Evolutionary conservation across 2,329 filamentous ascomycete genomes (phyloP).

Genomic region (Claviceps capensis): DNA sequence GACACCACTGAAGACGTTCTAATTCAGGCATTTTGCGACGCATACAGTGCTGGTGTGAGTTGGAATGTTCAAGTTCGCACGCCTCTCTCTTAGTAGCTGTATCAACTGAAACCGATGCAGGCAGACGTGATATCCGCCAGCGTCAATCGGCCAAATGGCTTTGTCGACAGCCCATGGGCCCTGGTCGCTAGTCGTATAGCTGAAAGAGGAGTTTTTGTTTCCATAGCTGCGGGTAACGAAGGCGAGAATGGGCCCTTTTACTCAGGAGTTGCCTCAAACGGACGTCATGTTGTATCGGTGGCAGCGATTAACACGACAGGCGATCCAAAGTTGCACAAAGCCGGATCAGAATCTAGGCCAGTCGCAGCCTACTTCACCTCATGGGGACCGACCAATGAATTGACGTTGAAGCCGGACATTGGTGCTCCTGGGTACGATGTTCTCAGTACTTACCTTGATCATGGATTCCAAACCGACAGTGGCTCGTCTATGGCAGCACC

Average conservation of each 20-base stretch:
- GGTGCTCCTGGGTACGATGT: constrained; percentile 35
- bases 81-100: background rate
- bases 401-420: constrained; percentile 36
- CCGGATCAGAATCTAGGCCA: constrained; percentile 13
- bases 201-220: constrained; percentile 31
- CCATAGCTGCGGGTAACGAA: constrained; percentile 37
- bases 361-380: constrained; percentile 33
- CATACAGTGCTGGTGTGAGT: constrained; percentile 19
- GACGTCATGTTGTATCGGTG: constrained; percentile 20
- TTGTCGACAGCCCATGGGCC: constrained; percentile 28
- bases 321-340: constrained; percentile 22
- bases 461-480: constrained; percentile 30
- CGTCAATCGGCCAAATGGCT: constrained; percentile 25
- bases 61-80: background rate
- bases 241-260: constrained; percentile 35
- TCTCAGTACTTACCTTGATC: constrained; percentile 32
- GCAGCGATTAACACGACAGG: constrained; percentile 28
- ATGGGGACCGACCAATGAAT: constrained; percentile 38
- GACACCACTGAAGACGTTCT: constrained; percentile 20
- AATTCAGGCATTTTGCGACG: constrained; percentile 24
- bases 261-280: constrained; percentile 19
- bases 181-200: constrained; percentile 27
- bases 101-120: constrained; percentile 7
- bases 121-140: constrained; percentile 31
- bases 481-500: constrained; percentile 45